Base-by-base conservation (phyloP, 2,329 filamentous ascomycete species). In the Whalleya microplaca region DNA sequence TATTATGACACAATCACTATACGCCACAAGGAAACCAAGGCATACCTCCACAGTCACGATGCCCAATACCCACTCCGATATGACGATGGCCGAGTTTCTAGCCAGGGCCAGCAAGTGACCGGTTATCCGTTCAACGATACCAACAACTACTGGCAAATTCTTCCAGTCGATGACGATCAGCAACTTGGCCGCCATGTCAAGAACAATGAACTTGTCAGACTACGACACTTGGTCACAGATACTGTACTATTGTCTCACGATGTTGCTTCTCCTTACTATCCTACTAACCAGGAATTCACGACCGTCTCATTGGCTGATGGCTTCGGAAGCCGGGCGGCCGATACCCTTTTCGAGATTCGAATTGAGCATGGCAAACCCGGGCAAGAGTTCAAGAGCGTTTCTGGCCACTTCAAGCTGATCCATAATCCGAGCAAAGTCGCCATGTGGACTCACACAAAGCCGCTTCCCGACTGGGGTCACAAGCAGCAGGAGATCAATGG, bases 401-500 rank as follows among this genome's bases (percentile, higher is more conserved):
- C 94, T 9, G 89, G 92, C 59, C 90, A 96, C 76, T 97, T 99
- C 84, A 98, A 97, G 78, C 84, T 99, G 58, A 85, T 99, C 66
- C 95, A 99, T 75, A 86, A 90, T 69, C 92, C 94, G 7, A 96
- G 92, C 74, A 96, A 96, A 74, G 95, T 99, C 48, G 94, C 95
- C 64, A 96, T 99, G 94, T 99, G 95, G 95, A 99, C 95, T 23
- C 94, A 98, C 75, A 90, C 90, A 37, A 95, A 87, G 57, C 91
- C 95, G 48, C 85, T 99, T n/a, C 95, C 95, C 3, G 95, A 99
- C 3, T 99, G 95, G 95, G 95, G 84, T 21, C 94, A 90, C 79
- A 95, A 96, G 75, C 95, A 99, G 75, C 94, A 96, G 70, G 95
- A 99, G 74, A 97, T 99, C 80, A 99, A 99, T 75, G 95, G 95